Percentiles rank a stretch among this genome's conserved stretches.
phyloP scores from a whole-genome alignment of 768 basidiomycete species.

The Peribolospora baueri region DNA sequence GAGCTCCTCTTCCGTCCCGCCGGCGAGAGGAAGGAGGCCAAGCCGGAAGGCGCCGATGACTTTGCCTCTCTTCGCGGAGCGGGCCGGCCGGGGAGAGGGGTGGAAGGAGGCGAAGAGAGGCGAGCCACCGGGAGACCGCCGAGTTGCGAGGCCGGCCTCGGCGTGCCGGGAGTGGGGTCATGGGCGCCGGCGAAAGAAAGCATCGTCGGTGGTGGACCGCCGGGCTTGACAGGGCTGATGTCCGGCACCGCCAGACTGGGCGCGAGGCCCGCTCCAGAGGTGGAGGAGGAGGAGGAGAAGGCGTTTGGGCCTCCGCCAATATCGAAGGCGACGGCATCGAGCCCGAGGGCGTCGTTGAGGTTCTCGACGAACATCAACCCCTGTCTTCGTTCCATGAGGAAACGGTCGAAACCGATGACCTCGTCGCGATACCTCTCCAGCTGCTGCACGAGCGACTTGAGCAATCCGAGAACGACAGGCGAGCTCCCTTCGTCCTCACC shows the following conservation, averaged over 20 bases:
- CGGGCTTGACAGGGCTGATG: background rate
- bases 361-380: slow-evolving; percentile 81
- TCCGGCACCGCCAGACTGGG: slow-evolving; percentile 5
- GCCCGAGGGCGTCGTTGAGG: slow-evolving; percentile 59
- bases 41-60: background rate
- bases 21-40: background rate
- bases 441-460: slow-evolving; percentile 54
- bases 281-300: background rate
- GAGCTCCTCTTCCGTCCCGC: background rate
- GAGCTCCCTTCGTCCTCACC: background rate
- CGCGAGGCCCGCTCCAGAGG: slow-evolving; percentile 11
- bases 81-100: background rate
- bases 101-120: slow-evolving; percentile 2
- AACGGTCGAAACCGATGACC: slow-evolving; percentile 60
- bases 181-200: too few relatives aligned
- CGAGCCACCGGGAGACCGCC: background rate
- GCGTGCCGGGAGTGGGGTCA: too few relatives aligned
- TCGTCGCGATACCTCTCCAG: slow-evolving; percentile 52
- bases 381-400: slow-evolving; percentile 58
- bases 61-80: background rate
- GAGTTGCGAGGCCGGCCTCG: too few relatives aligned
- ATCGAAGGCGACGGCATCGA: slow-evolving; percentile 24
- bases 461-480: slow-evolving; percentile 56
- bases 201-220: slow-evolving; percentile 30
- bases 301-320: background rate